These are phyloP conservation scores for Peltaster fructicola DNA, from an alignment of 2,329 filamentous ascomycete species.

Conservation along the genomic window DNA sequence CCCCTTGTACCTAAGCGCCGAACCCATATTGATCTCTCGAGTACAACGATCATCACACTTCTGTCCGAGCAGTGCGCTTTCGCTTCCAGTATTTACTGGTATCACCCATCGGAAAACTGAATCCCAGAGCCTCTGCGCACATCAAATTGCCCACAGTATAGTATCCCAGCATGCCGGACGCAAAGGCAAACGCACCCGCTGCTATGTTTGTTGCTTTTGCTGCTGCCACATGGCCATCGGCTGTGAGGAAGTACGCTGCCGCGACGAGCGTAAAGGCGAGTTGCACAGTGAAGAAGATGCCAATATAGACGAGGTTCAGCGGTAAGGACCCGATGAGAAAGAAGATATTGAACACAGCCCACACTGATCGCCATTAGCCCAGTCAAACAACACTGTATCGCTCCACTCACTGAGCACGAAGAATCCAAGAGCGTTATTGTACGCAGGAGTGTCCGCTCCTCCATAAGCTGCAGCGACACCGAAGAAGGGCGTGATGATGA, in stretches of 20 bases:
- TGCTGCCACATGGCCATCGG: slow-evolving; percentile 23
- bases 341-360: slow-evolving; percentile 30
- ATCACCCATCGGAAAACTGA: slow-evolving; percentile 26
- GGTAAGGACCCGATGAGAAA: slow-evolving; percentile 30
- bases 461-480: slow-evolving; percentile 29
- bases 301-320: slow-evolving; percentile 30
- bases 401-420: slow-evolving; percentile 26
- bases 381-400: not conserved
- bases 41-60: too few species aligned
- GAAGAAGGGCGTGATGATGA: slow-evolving; percentile 30
- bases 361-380: slow-evolving; percentile 16
- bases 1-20: too few species aligned
- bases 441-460: slow-evolving; percentile 21
- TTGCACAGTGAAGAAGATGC: slow-evolving; percentile 31
- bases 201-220: slow-evolving; percentile 25
- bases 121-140: slow-evolving; percentile 21
- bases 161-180: slow-evolving; percentile 29
- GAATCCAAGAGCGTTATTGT: slow-evolving; percentile 34
- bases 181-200: slow-evolving; percentile 30
- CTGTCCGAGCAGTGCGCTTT: slow-evolving; percentile 10
- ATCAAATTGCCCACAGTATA: slow-evolving; percentile 28
- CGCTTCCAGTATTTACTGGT: slow-evolving; percentile 24
- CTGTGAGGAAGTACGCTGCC: slow-evolving; percentile 28
- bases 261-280: slow-evolving; percentile 27
- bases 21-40: too few species aligned